phyloP scores from a whole-genome alignment of 73 alveolate genomes.

The Chromera velia region DNA sequence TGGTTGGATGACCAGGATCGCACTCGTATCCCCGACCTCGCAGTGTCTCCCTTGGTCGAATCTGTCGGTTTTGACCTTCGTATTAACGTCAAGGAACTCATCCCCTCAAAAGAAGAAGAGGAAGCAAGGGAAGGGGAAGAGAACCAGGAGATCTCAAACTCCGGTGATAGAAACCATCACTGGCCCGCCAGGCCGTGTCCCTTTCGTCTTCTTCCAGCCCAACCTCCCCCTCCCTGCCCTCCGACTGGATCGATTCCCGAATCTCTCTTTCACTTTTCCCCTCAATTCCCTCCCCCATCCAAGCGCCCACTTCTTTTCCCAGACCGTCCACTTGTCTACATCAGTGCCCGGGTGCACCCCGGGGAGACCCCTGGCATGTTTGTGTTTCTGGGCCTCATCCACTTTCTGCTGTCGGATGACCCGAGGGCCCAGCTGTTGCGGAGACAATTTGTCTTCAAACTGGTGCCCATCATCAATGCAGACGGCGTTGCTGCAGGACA shows the following conservation, averaged over 20 bases:
- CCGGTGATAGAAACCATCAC: too few relatives aligned
- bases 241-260: too few relatives aligned
- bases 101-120: not conserved
- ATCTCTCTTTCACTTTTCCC: too few relatives aligned
- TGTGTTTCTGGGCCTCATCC: conserved; percentile 77
- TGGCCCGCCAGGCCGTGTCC: too few relatives aligned
- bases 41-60: too few relatives aligned
- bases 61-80: too few relatives aligned
- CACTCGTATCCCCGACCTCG: not conserved
- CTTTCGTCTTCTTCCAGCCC: too few relatives aligned
- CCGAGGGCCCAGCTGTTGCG: conserved; percentile 51
- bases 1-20: too few relatives aligned
- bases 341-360: conserved; percentile 96
- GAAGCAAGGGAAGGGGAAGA: not conserved
- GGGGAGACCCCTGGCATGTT: conserved; percentile 95
- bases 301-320: not conserved
- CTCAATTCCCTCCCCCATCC: too few relatives aligned
- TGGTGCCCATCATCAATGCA: conserved; percentile 88
- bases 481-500: conserved; percentile 97
- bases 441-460: conserved; percentile 77
- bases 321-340: conserved; percentile 51
- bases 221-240: too few relatives aligned
- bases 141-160: too few relatives aligned
- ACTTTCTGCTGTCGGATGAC: conserved; percentile 62
- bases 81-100: too few relatives aligned